phyloP scores from a whole-genome alignment of 2,329 filamentous ascomycete genomes.

The Ascomycota sp. region DNA sequence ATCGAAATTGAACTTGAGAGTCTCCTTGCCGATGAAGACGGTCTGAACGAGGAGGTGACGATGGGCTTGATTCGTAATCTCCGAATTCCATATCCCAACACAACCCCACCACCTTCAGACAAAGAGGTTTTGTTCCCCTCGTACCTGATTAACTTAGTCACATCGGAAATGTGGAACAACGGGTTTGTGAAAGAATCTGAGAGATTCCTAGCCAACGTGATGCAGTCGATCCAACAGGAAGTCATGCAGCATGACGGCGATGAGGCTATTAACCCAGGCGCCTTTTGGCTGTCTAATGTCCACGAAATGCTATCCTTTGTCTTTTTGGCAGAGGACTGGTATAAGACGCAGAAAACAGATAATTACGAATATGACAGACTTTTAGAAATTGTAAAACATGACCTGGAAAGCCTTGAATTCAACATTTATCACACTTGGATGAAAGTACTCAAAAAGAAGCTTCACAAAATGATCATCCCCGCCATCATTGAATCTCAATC shows the following conservation, averaged over 20 bases:
- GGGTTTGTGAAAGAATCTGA: slow-evolving; percentile 99
- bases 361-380: slow-evolving; percentile 98
- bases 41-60: slow-evolving; percentile 88
- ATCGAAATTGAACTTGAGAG: slow-evolving; percentile 91
- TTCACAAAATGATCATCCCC: slow-evolving; percentile 98
- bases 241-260: slow-evolving; percentile 98
- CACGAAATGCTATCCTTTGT: slow-evolving; percentile 99
- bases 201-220: slow-evolving; percentile 94
- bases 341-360: slow-evolving; percentile 96
- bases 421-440: slow-evolving; percentile 99
- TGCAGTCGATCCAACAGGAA: slow-evolving; percentile 98
- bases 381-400: slow-evolving; percentile 96
- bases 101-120: slow-evolving; percentile 77
- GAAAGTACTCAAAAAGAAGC: slow-evolving; percentile 98
- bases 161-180: slow-evolving; percentile 99
- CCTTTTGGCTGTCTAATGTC: slow-evolving; percentile 98
- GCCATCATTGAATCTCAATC: slow-evolving; percentile 98
- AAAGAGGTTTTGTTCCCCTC: slow-evolving; percentile 98
- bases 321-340: slow-evolving; percentile 98
- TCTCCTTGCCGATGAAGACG: slow-evolving; percentile 84
- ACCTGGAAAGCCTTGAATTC: slow-evolving; percentile 93
- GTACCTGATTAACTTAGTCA: slow-evolving; percentile 96
- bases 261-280: slow-evolving; percentile 87
- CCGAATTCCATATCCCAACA: slow-evolving; percentile 80
- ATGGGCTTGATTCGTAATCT: slow-evolving; percentile 91